These are phyloP conservation scores for Xylaria telfairii DNA, from an alignment of 495 filamentous ascomycete genomes.

Conservation along the genomic window DNA sequence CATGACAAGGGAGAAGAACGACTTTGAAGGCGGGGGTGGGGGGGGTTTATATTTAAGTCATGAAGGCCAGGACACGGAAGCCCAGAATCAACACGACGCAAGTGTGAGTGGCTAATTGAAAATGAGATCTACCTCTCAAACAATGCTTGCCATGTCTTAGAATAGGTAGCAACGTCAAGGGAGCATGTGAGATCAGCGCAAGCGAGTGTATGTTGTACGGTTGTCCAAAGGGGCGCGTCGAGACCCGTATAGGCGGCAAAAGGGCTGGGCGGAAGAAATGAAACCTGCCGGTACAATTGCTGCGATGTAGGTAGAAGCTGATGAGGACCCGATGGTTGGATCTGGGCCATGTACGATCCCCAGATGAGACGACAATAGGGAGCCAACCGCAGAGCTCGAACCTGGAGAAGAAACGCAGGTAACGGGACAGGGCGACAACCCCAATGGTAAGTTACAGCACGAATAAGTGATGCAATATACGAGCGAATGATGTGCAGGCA, in stretches of 20 bases:
- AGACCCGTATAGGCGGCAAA: constrained; percentile 41
- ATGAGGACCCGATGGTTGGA: constrained; percentile 38
- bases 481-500: constrained; percentile 31
- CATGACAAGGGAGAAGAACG: constrained; percentile 47
- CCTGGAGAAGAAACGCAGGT: constrained; percentile 19
- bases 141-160: constrained; percentile 40
- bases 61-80: constrained; percentile 15
- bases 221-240: constrained; percentile 35
- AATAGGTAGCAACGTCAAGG: constrained; percentile 23
- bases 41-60: constrained; percentile 33
- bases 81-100: constrained; percentile 17
- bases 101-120: constrained; percentile 10
- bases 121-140: constrained; percentile 23
- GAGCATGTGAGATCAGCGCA: constrained; percentile 27
- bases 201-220: constrained; percentile 34
- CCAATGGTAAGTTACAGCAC: constrained; percentile 29
- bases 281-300: constrained; percentile 41
- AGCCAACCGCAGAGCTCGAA: constrained; percentile 20
- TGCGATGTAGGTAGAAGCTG: constrained; percentile 22
- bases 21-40: constrained; percentile 23
- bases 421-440: constrained; percentile 24
- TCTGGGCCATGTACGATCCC: constrained; percentile 41
- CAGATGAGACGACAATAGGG: constrained; percentile 29
- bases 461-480: constrained; percentile 24
- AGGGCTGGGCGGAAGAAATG: constrained; percentile 42